These are phyloP conservation scores for Galerina marginata DNA, from an alignment of 768 basidiomycete genomes.

Conservation along the genomic window DNA sequence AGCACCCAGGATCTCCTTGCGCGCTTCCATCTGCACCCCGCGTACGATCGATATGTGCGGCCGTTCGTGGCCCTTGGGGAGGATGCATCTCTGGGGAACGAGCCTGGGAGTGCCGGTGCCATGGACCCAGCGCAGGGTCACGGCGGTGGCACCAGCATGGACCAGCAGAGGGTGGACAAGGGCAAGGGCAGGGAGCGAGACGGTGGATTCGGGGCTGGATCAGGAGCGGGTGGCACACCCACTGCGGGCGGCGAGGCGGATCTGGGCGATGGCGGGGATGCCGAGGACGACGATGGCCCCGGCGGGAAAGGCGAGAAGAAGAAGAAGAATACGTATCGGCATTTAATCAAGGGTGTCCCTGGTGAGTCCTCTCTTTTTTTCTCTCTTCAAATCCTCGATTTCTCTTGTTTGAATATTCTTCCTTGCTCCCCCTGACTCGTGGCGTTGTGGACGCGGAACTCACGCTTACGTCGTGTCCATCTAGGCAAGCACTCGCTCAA, in stretches of 20 bases:
- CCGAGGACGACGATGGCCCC: constrained; percentile 60
- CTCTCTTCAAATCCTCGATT: not conserved
- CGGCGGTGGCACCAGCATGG: constrained; percentile 18
- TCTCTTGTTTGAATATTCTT: constrained; percentile 13
- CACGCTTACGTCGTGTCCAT: constrained; percentile 13
- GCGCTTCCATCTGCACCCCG: constrained; percentile 69
- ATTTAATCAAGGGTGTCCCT: constrained; percentile 76
- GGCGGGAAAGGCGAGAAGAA: constrained; percentile 66
- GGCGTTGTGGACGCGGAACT: not conserved
- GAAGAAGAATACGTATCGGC: constrained; percentile 78
- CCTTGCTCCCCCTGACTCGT: not conserved
- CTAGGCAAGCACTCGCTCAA: constrained; percentile 81
- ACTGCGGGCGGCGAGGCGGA: constrained; percentile 29
- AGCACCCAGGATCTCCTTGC: constrained; percentile 83
- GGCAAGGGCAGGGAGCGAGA: constrained; percentile 57
- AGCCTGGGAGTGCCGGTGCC: constrained; percentile 12
- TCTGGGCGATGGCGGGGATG: constrained; percentile 44
- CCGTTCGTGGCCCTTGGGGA: constrained; percentile 39
- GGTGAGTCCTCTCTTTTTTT: constrained; percentile 47
- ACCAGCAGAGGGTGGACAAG: constrained; percentile 41
- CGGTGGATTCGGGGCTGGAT: constrained; percentile 8
- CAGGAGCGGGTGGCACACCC: constrained; percentile 34
- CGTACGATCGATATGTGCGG: constrained; percentile 87
- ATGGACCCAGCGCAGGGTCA: constrained; percentile 19
- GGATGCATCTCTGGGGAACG: constrained; percentile 10